Conservation (phyloP, 2,329 filamentous ascomycete genomes). For the Coniella vitis region DNA sequence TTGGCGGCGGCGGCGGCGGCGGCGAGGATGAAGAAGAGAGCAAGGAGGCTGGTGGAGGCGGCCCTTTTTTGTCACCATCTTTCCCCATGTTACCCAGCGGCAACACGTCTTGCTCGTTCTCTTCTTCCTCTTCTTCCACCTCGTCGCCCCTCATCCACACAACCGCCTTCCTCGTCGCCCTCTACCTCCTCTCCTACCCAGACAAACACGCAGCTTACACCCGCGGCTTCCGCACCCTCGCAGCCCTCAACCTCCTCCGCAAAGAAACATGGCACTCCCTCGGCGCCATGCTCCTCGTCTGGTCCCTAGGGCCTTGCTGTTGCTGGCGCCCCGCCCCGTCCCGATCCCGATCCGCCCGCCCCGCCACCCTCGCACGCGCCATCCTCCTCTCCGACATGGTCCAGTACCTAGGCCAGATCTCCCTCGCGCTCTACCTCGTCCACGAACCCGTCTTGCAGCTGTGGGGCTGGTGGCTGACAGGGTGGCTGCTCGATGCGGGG, state of each 20-base stretch:
- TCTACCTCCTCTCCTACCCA: background rate
- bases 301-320: background rate
- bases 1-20: no score
- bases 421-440: background rate
- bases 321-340: no score
- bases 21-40: no score
- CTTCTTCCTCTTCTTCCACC: background rate
- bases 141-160: background rate
- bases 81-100: background rate
- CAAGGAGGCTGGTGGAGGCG: no score
- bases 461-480: background rate
- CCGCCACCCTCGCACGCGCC: no score
- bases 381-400: background rate
- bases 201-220: background rate
- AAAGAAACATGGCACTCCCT: background rate
- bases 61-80: no score
- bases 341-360: no score
- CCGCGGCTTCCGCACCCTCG: background rate
- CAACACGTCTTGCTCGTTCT: no score
- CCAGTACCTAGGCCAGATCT: conserved; percentile 1
- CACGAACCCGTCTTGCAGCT: background rate
- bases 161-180: background rate
- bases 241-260: background rate
- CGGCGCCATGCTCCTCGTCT: background rate
- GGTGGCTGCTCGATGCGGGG: background rate